These are phyloP conservation scores for Solioccasus polychromus DNA, from an alignment of 768 basidiomycete species.

Conservation along the genomic window DNA sequence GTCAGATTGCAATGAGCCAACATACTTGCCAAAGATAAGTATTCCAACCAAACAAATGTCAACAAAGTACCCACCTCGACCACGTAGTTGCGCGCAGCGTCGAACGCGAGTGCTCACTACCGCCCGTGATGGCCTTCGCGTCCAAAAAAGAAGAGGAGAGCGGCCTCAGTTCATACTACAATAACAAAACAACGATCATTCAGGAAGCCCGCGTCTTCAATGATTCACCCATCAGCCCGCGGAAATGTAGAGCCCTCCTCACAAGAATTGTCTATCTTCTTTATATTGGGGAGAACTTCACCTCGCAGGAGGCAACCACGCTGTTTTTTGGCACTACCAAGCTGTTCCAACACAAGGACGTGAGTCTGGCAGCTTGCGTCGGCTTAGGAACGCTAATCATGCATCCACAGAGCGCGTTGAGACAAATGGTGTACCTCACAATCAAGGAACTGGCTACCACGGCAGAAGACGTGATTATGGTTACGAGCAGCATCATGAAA, in stretches of 20 bases:
- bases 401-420: conserved; percentile 72
- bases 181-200: conserved; percentile 97
- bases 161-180: conserved; percentile 87
- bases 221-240: conserved; percentile 96
- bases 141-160: conserved; percentile 98
- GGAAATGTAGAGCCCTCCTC: conserved; percentile 94
- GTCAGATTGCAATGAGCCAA: too few relatives aligned
- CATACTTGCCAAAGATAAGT: too few relatives aligned
- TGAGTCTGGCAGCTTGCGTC: conserved; percentile 43
- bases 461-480: conserved; percentile 99
- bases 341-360: conserved; percentile 98
- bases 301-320: conserved; percentile 93
- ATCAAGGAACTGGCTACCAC: conserved; percentile 95
- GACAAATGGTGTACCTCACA: conserved; percentile 97
- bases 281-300: conserved; percentile 94
- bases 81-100: conserved; percentile 21
- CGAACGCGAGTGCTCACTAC: conserved; percentile 23
- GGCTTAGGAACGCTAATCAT: conserved; percentile 7
- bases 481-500: conserved; percentile 99
- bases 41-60: conserved; percentile 23
- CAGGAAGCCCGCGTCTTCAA: conserved; percentile 99
- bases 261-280: conserved; percentile 96
- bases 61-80: conserved; percentile 21
- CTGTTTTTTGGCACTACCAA: conserved; percentile 99
- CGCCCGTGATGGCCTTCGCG: conserved; percentile 67